Conservation (phyloP, 306 rosid species). For the Inga laurina region DNA sequence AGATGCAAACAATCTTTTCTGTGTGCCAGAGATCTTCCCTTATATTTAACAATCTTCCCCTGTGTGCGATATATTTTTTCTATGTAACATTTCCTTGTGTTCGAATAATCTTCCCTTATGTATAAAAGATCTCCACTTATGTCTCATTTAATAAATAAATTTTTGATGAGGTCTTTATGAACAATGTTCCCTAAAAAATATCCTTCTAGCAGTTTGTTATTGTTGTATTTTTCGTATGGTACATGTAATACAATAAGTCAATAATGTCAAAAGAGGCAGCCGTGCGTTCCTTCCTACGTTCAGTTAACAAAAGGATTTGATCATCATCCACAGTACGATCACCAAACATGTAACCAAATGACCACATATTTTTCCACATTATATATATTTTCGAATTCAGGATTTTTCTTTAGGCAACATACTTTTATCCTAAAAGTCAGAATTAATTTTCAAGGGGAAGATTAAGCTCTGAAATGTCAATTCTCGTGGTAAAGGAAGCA, state of each 20-base stretch:
- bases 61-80: too few relatives aligned
- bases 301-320: conserved; percentile 24
- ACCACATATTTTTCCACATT: background rate
- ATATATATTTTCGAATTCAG: background rate
- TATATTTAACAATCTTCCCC: too few relatives aligned
- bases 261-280: background rate
- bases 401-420: background rate
- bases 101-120: too few relatives aligned
- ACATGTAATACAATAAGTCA: background rate
- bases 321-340: background rate
- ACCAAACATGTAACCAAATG: conserved; percentile 23
- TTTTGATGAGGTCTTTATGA: too few relatives aligned
- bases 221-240: background rate
- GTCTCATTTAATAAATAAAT: too few relatives aligned
- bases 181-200: too few relatives aligned
- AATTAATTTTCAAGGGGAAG: background rate
- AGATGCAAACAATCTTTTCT: too few relatives aligned
- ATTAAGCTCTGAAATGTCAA: background rate
- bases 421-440: background rate
- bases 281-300: background rate
- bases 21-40: too few relatives aligned
- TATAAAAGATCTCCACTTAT: too few relatives aligned
- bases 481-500: conserved; percentile 29
- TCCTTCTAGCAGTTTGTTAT: background rate
- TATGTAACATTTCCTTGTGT: too few relatives aligned